Evolutionary conservation across 1,284 basidiomycete species (phyloP).

Genomic region (Melanopsichium pennsylvanicum): DNA sequence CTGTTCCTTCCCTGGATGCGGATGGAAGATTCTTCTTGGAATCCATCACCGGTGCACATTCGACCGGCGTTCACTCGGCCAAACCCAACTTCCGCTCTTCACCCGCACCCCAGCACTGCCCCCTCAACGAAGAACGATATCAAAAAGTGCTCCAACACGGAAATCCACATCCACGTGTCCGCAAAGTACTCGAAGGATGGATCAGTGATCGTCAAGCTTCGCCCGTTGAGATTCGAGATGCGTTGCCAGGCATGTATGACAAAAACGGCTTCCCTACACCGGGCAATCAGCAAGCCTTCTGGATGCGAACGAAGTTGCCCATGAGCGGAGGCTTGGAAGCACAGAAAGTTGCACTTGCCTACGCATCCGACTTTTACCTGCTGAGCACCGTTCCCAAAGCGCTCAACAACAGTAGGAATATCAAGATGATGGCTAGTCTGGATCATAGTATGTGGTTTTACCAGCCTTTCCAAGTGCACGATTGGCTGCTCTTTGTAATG

Average conservation of each 20-base stretch:
- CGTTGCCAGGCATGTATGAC: slow-evolving; percentile 60
- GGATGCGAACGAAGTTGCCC: slow-evolving; percentile 54
- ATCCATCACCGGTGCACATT: slow-evolving; percentile 39
- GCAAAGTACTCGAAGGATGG: slow-evolving; percentile 43
- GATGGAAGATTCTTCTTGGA: slow-evolving; percentile 14
- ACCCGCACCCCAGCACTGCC: slow-evolving; percentile 37
- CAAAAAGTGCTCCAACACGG: slow-evolving; percentile 31
- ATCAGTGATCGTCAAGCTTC: slow-evolving; percentile 49
- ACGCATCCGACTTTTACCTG: slow-evolving; percentile 58
- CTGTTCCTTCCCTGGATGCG: slow-evolving; percentile 42
- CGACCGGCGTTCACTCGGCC: slow-evolving; percentile 27
- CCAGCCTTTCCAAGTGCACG: slow-evolving; percentile 54
- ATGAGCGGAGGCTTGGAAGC: slow-evolving; percentile 46
- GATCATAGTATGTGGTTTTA: slow-evolving; percentile 65
- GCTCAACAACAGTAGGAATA: slow-evolving; percentile 33
- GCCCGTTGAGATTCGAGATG: slow-evolving; percentile 61
- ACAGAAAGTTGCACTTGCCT: slow-evolving; percentile 61
- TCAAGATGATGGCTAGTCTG: slow-evolving; percentile 63
- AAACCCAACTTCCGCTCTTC: slow-evolving; percentile 38
- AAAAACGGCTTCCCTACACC: slow-evolving; percentile 48
- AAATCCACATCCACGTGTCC: slow-evolving; percentile 21
- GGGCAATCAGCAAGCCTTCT: slow-evolving; percentile 61
- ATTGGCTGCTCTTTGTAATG: slow-evolving; percentile 63
- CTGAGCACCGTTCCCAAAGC: slow-evolving; percentile 59
- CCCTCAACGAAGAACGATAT: slow-evolving; percentile 53